Evolutionary conservation across 208 protist genomes (phyloP).

Genomic region (Phytomonas sp.): DNA sequence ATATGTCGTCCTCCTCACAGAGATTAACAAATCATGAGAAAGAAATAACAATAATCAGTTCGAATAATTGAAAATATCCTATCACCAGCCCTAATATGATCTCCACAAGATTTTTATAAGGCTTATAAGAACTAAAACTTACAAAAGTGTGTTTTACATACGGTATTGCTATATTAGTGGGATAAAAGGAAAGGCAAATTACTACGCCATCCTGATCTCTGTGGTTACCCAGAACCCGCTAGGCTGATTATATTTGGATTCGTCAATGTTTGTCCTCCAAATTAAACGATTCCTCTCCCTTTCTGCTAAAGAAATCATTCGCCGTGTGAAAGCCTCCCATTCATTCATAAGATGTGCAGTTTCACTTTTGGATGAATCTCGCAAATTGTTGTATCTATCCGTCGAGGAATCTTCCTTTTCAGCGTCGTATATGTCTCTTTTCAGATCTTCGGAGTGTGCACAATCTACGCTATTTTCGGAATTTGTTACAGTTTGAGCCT

Average conservation of each 20-base stretch:
- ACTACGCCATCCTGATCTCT: constrained; percentile 22
- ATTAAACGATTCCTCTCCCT: constrained; percentile 47
- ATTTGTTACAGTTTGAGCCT: background rate
- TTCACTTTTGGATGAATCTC: background rate
- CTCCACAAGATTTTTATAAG: background rate
- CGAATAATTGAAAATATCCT: background rate
- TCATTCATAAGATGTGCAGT: background rate
- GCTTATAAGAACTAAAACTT: background rate
- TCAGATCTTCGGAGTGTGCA: background rate
- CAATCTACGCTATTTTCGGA: background rate
- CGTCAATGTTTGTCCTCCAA: constrained; percentile 64
- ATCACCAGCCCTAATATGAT: background rate
- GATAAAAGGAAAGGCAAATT: background rate
- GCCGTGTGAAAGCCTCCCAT: constrained; percentile 39
- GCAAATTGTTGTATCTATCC: background rate
- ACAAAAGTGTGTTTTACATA: background rate
- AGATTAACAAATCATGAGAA: background rate
- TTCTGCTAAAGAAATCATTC: constrained; percentile 34
- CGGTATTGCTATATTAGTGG: background rate
- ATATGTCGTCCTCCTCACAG: background rate
- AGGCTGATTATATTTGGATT: constrained; percentile 23
- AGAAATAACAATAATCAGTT: background rate
- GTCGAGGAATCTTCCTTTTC: background rate
- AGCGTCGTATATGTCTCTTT: constrained; percentile 6
- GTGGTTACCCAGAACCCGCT: constrained; percentile 80